Base-by-base conservation (phyloP, 768 basidiomycete genomes). In the Dacryopinax spathularia region DNA sequence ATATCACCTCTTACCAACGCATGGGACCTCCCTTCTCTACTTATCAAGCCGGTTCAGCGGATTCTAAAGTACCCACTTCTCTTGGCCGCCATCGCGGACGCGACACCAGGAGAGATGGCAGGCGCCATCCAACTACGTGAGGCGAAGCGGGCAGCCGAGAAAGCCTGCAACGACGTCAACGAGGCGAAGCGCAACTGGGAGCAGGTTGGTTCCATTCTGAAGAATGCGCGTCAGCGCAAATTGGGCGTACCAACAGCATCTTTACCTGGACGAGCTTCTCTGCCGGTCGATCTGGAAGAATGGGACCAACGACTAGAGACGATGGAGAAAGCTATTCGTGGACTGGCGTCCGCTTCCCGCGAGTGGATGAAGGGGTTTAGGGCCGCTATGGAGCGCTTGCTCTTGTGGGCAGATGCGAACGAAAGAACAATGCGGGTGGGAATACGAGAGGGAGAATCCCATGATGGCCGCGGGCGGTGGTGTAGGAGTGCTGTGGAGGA, bases 31-130 rank as follows among this genome's bases (percentile, higher is more conserved):
- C 80, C 90, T 4, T 92, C 91, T 0, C 82, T 97, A 36, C 86
- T 99, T 65, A 97, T 99, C 74, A 97, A 98, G 74, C 96, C 96
- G 34, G 91, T 99, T 2, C 96, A 98, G 71, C 85, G 95, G 16
- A 81, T 97, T 62, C 84, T 97, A 67, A 98, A 97, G 72, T 99
- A 99, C 71, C 84, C 90, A 0, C 81, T 98, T 9, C 81, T 99
- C 31, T 82, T 99, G 34, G 75, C 76, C 27, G 83, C 88, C 27
- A 85, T 91, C 67, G 81, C 87, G 61, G 83, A 86, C 60, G 86
- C 85, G 69, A 91, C 90, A 16, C 56, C 36, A 13, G 48, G 48
- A 4, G 48, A 0, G 61, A 62, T 20, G 83, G 85, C 6, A 81
- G 84, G 61, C 72, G 73, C 25, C 88, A 90, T 69, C 75, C 78